Evolutionary conservation across 768 basidiomycete species (phyloP).

Genomic region (Russula sp.): DNA sequence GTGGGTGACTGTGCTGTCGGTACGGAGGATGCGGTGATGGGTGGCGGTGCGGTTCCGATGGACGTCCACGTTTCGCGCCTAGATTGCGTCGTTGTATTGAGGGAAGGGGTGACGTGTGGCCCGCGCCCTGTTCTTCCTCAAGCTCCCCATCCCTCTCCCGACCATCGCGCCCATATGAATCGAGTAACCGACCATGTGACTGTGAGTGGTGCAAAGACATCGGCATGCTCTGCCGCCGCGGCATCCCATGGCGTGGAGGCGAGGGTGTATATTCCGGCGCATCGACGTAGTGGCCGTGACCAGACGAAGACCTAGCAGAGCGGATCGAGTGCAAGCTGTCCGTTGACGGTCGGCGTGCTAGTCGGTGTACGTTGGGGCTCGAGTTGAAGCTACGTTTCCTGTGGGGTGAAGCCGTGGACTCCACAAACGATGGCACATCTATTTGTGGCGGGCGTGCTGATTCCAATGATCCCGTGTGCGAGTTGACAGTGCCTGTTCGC

Average conservation of each 20-base stretch:
- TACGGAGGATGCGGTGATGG: slow-evolving; percentile 30
- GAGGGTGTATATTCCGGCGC: slow-evolving; percentile 32
- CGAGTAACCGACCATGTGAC: slow-evolving; percentile 34
- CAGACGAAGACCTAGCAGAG: slow-evolving; percentile 37
- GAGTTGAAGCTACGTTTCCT: slow-evolving; percentile 25
- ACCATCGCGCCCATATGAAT: slow-evolving; percentile 25
- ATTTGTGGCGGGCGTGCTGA: slow-evolving; percentile 19
- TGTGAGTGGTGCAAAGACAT: slow-evolving; percentile 35
- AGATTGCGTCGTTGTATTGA: slow-evolving; percentile 20
- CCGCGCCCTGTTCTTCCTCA: slow-evolving; percentile 8
- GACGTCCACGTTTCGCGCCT: slow-evolving; percentile 10
- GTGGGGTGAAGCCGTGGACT: slow-evolving; percentile 21
- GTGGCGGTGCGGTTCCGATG: slow-evolving; percentile 13
- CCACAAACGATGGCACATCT: slow-evolving; percentile 2
- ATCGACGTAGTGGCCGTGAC: slow-evolving; percentile 35
- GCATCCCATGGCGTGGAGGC: slow-evolving; percentile 17
- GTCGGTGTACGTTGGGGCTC: slow-evolving; percentile 22
- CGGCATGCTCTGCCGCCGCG: slow-evolving; percentile 55
- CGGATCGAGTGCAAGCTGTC: slow-evolving; percentile 43
- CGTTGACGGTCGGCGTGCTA: slow-evolving; percentile 38
- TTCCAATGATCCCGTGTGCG: slow-evolving; percentile 30
- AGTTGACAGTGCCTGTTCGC: slow-evolving; percentile 14
- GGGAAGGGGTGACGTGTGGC: slow-evolving; percentile 9
- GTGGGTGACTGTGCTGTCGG: slow-evolving; percentile 30
- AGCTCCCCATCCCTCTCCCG: slow-evolving; percentile 19